Base-by-base conservation (phyloP, 2,329 filamentous ascomycete genomes). In the Colletotrichum musicola region DNA sequence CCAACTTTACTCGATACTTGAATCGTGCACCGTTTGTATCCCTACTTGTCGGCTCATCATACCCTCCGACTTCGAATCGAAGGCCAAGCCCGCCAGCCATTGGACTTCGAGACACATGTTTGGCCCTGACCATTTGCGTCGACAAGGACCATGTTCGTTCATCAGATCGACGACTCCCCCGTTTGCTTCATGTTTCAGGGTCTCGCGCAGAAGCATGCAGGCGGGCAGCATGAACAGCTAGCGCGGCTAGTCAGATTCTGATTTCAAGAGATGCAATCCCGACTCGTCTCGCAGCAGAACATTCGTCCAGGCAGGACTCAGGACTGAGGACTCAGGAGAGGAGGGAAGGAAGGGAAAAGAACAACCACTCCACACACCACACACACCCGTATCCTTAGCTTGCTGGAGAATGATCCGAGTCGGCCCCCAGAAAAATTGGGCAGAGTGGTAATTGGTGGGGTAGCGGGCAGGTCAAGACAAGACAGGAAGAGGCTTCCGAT, bases 21-120 rank as follows among this genome's bases (percentile, higher is more conserved):
- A 68, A 68, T 68, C 65, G 66, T 68, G 66, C 62, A 66, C 49
- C 12, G 49, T 59, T 65, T 54, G 22, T 55, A 61, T 68, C 66
- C 62, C 66, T 64, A 68, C 66, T 42, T 27, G 22, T 65, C 62
- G 55, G 42, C 66, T 61, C 49, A 50, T 60, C 50, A 40, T 25
- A 47, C 47, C 40, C 47, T 25, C 42, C 49, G 44, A 30, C n/a
- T 35, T 54, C 25, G 20, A 49, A 22, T 61, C 64, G 64, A 54
- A 64, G 20, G 49, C 46, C 42, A 68, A 68, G 55, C 55, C 56
- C 49, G 25, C 35, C 30, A 49, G 25, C 18, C 42, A 51, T 18
- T 60, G 50, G 22, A 61, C 62, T 55, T 61, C 18, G 62, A 56
- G 62, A 65, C 62, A 56, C 49, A 30, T 49, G 44, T 65, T 61